Base-by-base conservation (phyloP, 129 eudicot species). In the Chrysanthemum seticuspe region DNA sequence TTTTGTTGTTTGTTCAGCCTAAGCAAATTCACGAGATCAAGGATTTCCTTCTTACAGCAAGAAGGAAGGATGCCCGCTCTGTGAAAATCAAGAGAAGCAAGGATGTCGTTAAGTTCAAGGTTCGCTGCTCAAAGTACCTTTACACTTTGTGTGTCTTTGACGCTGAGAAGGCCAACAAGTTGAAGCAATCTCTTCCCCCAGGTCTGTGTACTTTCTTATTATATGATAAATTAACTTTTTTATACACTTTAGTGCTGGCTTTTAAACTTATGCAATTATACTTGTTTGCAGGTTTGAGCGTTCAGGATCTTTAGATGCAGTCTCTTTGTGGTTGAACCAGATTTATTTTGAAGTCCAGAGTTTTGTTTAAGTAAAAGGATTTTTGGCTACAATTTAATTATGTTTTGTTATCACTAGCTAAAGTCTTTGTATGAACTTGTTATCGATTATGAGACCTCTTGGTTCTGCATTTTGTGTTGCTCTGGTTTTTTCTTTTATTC, bases 161-260 rank as follows among this genome's bases (percentile, higher is more conserved):
- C 14, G 44, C 79, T 0, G 79, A 75, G 49, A 75, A 75, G 56
- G 79, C 79, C 27, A 68, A 75, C 11, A 75, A 75, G 74, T 75
- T 75, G 79, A 75, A 75, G 36, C 79, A 75, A 75, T 75, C 79
- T 60, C 74, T 75, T 66, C 79, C 79, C 31, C 79, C 79, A 67
- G 79, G 79, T 75, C 18, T 14, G 55, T 56, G 10, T 66, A 10
- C 11, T 14, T 10, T 12, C 51, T 23, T 13, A 23, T 13, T 3
- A 12, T 23, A 6, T 18, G 47, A 11, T 10, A 5, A 19, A 4
- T 14, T 0, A 1, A 2, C 6, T 75, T 55, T 67, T 45, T 10
- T 14, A 11, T 34, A 34, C 1, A 2, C 13, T 51, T 40, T 48
- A 48, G 9, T 0, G 13, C 2, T 52, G 0, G 9, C 0, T 52